These are phyloP conservation scores for Chenopodium formosanum DNA, from an alignment of 148 eudicot genomes.

Conservation along the genomic window DNA sequence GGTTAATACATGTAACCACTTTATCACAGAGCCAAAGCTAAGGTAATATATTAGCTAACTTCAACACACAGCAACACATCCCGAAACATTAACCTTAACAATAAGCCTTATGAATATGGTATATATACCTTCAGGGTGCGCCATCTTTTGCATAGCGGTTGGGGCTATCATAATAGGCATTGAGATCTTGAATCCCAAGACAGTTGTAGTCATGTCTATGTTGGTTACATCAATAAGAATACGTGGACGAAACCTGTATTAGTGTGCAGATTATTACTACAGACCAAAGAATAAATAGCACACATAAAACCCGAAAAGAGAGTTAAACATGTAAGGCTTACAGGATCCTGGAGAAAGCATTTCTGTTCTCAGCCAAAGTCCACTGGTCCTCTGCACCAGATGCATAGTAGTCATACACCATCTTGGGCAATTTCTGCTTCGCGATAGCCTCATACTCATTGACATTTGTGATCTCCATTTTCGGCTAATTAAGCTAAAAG, in stretches of 20 bases:
- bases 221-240: slow-evolving; percentile 92
- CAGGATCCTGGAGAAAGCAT: slow-evolving; percentile 94
- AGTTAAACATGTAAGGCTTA: slow-evolving; percentile 27
- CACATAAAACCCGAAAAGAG: background rate
- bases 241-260: slow-evolving; percentile 85
- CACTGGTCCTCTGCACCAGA: slow-evolving; percentile 99
- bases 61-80: background rate
- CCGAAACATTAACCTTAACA: background rate
- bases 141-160: slow-evolving; percentile 97
- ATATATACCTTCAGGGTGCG: slow-evolving; percentile 90
- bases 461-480: slow-evolving; percentile 85
- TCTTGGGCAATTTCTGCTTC: slow-evolving; percentile 90
- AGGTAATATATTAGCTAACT: background rate
- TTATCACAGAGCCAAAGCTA: background rate
- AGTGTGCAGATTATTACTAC: background rate
- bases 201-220: slow-evolving; percentile 75
- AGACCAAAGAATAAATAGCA: background rate
- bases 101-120: background rate
- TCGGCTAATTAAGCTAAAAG: background rate
- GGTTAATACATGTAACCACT: background rate
- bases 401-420: slow-evolving; percentile 94
- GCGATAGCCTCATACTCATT: slow-evolving; percentile 89
- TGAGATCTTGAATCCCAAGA: slow-evolving; percentile 84
- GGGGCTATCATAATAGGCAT: slow-evolving; percentile 99
- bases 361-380: slow-evolving; percentile 90